Base-by-base conservation (phyloP, 2,329 filamentous ascomycete genomes). In the Helminthosporium solani region DNA sequence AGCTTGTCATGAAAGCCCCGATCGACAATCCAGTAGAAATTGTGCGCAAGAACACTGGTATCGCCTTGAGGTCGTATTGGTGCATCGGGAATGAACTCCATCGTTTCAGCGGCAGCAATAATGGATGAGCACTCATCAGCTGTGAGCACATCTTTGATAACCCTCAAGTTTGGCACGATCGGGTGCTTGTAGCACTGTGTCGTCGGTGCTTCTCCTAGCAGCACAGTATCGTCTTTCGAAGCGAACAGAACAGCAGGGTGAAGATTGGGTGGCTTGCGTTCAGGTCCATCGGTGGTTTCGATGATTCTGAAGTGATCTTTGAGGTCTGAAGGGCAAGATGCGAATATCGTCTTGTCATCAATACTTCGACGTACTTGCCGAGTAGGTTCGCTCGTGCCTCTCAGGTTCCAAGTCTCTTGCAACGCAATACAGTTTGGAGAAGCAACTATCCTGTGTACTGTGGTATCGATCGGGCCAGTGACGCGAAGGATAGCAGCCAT, bases 1-100 rank as follows among this genome's bases (percentile, higher is more conserved):
- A 88, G 73, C 12, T 72, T 75, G 46, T 84, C 78, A 57, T 84
- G 80, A 63, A 87, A 87, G 0, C 75, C 73, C 18, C 75, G 72
- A 54, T 88, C 85, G 11, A 83, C 75, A 7, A 88, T 75, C 85
- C 85, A 88, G 71, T 87, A 87, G 56, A 88, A 86, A 65, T 87
- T 88, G 70, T 88, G 85, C 0, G 85, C 85, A 1, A 87, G 67
- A 37, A 87, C 78, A 57, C 82, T 86, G 19, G 76, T 75, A 42
- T 72, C 82, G 14, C 81, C 82, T 45, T 84, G 82, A n/a, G 82
- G 80, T 2, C 82, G 79, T 23, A 87, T 71, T 0, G 85, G 85
- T 0, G 83, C 82, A 57, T 88, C 85, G 0, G 85, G 85, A 0
- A 84, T 73, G 52, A 87, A 88, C 6, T 79, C 78, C 36, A 86